phyloP scores from a whole-genome alignment of 1,139 yeast species.

The Suhomyces bribrorum region DNA sequence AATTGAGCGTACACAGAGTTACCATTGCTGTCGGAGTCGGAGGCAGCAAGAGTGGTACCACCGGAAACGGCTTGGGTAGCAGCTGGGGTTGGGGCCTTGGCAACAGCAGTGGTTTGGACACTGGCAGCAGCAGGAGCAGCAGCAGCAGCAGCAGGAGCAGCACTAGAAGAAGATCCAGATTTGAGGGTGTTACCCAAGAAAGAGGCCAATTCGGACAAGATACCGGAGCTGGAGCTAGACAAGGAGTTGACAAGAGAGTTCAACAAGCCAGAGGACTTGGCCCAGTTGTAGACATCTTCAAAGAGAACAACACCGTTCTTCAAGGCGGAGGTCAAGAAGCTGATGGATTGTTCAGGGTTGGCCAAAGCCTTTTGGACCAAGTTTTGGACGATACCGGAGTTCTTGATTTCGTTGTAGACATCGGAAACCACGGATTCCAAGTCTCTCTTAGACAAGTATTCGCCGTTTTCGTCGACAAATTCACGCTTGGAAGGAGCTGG shows the following conservation, averaged over 20 bases:
- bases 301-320: constrained; percentile 36
- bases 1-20: constrained; percentile 13
- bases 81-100: constrained; percentile 11
- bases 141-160: constrained; percentile 11
- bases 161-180: constrained; percentile 8
- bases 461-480: constrained; percentile 14
- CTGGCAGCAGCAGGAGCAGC: constrained; percentile 16
- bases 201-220: constrained; percentile 22
- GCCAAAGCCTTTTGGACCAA: constrained; percentile 38
- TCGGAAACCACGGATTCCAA: constrained; percentile 28
- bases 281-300: constrained; percentile 42
- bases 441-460: constrained; percentile 42
- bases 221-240: constrained; percentile 28
- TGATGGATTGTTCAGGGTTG: constrained; percentile 39
- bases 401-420: constrained; percentile 32
- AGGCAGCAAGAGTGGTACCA: constrained; percentile 14
- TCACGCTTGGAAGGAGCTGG: constrained; percentile 23
- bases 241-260: constrained; percentile 33
- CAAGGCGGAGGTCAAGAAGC: constrained; percentile 37
- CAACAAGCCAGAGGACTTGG: constrained; percentile 42
- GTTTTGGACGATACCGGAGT: constrained; percentile 38
- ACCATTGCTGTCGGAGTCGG: constrained; percentile 3
- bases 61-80: constrained; percentile 15
- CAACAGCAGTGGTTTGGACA: constrained; percentile 11
- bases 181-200: constrained; percentile 3